These are phyloP conservation scores for Astrothelium macrocarpum DNA, from an alignment of 495 filamentous ascomycete genomes.

Conservation along the genomic window DNA sequence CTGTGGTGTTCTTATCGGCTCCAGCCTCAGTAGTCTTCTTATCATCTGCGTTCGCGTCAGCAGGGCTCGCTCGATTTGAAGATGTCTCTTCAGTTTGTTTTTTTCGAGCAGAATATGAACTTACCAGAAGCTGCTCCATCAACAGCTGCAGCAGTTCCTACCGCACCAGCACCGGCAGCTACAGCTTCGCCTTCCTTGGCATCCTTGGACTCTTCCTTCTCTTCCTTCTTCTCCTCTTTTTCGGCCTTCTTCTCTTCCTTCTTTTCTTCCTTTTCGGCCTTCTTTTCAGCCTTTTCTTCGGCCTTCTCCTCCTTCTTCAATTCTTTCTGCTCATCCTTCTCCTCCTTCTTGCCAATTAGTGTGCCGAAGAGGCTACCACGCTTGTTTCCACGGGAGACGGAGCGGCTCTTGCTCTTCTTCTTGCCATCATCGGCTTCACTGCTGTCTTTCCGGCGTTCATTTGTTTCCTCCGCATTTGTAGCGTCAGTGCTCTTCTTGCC, in stretches of 20 bases:
- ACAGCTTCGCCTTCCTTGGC: slow-evolving; percentile 15
- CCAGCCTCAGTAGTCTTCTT: slow-evolving; percentile 10
- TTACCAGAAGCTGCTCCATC: slow-evolving; percentile 16
- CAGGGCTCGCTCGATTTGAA: too few species aligned
- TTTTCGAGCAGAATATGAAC: background rate
- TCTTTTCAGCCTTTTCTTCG: slow-evolving; percentile 23
- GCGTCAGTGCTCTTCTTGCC: slow-evolving; percentile 33
- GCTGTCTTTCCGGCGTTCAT: slow-evolving; percentile 28
- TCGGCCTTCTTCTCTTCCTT: slow-evolving; percentile 15
- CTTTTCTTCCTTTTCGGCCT: slow-evolving; percentile 26
- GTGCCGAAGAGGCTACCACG: slow-evolving; percentile 71
- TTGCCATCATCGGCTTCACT: slow-evolving; percentile 36
- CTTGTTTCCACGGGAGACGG: slow-evolving; percentile 67
- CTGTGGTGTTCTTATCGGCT: slow-evolving; percentile 16
- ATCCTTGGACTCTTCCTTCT: slow-evolving; percentile 17
- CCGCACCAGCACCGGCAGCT: slow-evolving; percentile 4
- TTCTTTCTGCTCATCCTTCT: slow-evolving; percentile 42
- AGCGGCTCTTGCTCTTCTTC: slow-evolving; percentile 45
- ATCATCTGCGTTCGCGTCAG: slow-evolving; percentile 13
- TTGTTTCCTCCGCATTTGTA: slow-evolving; percentile 23
- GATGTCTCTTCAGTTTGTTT: too few species aligned
- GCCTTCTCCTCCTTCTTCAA: slow-evolving; percentile 37
- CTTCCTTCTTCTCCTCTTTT: slow-evolving; percentile 21
- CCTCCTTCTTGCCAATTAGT: slow-evolving; percentile 56
- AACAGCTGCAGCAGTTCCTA: slow-evolving; percentile 11